Evolutionary conservation across 495 filamentous ascomycete species (phyloP).

Genomic region (Penicillium maclennaniae): DNA sequence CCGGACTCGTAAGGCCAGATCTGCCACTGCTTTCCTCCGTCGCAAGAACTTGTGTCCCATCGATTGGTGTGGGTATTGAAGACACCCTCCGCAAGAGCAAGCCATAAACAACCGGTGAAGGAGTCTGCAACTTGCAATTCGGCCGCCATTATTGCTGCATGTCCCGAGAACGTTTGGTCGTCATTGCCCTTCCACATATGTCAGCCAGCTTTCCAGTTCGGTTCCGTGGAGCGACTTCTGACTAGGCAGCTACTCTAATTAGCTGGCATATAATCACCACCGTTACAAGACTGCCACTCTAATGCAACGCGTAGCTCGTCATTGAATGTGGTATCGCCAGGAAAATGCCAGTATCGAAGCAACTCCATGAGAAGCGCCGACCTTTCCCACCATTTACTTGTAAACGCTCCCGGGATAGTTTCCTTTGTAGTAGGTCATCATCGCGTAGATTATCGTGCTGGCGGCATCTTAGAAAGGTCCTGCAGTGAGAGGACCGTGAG

Average conservation of each 20-base stretch:
- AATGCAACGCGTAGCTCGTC: constrained; percentile 46
- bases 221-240: neutral
- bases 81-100: constrained; percentile 71
- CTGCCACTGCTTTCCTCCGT: constrained; percentile 55
- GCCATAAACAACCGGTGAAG: constrained; percentile 57
- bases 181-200: constrained; percentile 46
- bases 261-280: constrained; percentile 46
- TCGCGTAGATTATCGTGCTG: constrained; percentile 53
- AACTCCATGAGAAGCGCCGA: constrained; percentile 55
- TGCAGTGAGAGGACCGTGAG: constrained; percentile 19
- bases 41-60: constrained; percentile 48
- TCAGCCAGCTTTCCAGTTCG: neutral
- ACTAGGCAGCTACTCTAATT: constrained; percentile 43
- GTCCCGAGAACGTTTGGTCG: constrained; percentile 56
- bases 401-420: constrained; percentile 58
- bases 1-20: constrained; percentile 50
- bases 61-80: constrained; percentile 66
- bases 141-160: constrained; percentile 53
- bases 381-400: constrained; percentile 73
- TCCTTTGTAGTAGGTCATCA: constrained; percentile 68
- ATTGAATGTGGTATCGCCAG: constrained; percentile 53
- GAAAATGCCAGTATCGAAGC: constrained; percentile 55
- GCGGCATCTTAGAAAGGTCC: constrained; percentile 65
- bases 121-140: constrained; percentile 47
- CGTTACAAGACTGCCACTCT: constrained; percentile 43